A percentile compares a stretch with the other conserved stretches of the same genome.
These are phyloP conservation scores for Oryza meyeriana DNA, from an alignment of 176 grass and related monocot genomes.

Conservation along the genomic window DNA sequence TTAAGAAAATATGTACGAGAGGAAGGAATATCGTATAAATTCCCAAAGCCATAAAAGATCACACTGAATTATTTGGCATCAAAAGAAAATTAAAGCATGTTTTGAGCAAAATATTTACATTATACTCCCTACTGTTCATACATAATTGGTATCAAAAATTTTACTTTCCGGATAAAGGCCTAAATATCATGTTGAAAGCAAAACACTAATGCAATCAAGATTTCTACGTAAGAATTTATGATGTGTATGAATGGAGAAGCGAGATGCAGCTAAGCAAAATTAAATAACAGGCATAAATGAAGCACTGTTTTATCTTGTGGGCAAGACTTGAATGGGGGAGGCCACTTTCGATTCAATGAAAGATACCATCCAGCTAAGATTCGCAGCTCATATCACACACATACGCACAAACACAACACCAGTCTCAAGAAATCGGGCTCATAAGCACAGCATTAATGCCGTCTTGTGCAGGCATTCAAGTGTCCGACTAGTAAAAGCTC, in stretches of 20 bases:
- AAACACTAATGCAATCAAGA: conserved; percentile 31
- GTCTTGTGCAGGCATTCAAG: conserved; percentile 59
- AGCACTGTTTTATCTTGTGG: conserved; percentile 62
- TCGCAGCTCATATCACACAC: conserved; percentile 42
- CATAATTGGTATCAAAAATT: neutral
- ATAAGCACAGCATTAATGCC: conserved; percentile 43
- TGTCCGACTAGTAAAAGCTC: conserved; percentile 47
- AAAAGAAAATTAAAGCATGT: conserved; percentile 5
- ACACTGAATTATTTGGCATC: neutral
- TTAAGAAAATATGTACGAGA: neutral
- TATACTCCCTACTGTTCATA: neutral
- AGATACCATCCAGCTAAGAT: conserved; percentile 49
- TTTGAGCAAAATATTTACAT: neutral
- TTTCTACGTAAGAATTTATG: conserved; percentile 46
- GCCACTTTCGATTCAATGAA: conserved; percentile 56
- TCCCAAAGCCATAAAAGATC: neutral
- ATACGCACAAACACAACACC: conserved; percentile 26
- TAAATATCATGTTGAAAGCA: neutral
- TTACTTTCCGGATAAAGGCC: neutral
- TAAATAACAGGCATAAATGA: conserved; percentile 58
- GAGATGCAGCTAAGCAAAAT: conserved; percentile 50
- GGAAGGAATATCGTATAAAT: neutral
- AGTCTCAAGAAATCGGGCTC: conserved; percentile 37
- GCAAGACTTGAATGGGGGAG: conserved; percentile 58
- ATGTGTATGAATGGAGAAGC: conserved; percentile 37